Conservation (phyloP, 441 rosid species). For the Euphorbia celastroides region DNA sequence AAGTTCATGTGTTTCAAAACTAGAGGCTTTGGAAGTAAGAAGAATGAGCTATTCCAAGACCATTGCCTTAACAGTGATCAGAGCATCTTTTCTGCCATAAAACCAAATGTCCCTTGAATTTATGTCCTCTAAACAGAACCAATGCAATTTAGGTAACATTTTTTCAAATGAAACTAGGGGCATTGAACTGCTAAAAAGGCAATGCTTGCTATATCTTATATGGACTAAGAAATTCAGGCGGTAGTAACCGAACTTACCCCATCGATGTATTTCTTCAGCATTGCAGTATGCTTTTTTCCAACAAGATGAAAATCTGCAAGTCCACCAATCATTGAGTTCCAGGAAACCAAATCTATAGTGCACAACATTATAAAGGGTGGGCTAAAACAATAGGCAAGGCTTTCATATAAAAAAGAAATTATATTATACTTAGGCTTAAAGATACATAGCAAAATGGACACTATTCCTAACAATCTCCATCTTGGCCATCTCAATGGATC, state of each 20-base stretch:
- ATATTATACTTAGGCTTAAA: no score
- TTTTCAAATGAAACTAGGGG: not conserved
- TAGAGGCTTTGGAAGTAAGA: not conserved
- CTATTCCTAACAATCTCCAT: no score
- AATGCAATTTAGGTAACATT: no score
- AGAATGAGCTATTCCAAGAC: no score
- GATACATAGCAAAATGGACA: no score
- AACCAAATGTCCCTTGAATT: no score
- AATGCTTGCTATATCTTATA: not conserved
- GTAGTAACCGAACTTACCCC: conserved; percentile 11
- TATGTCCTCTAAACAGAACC: no score
- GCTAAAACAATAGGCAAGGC: no score
- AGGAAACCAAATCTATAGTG: conserved; percentile 57
- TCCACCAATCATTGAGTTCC: conserved; percentile 71
- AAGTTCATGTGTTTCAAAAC: not conserved
- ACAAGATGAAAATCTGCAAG: conserved; percentile 31
- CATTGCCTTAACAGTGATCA: not conserved
- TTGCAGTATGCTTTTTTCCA: conserved; percentile 40
- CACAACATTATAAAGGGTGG: no score
- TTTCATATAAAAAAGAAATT: no score
- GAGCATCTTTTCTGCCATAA: not conserved
- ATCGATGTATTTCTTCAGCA: conserved; percentile 25
- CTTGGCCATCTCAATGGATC: no score
- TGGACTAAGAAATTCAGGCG: conserved; percentile 2
- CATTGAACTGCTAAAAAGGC: not conserved